Evolutionary conservation across 139 green algal genomes (phyloP), one percentile per base, ranked within the genome.

Genomic region (Micractinium sp.): DNA sequence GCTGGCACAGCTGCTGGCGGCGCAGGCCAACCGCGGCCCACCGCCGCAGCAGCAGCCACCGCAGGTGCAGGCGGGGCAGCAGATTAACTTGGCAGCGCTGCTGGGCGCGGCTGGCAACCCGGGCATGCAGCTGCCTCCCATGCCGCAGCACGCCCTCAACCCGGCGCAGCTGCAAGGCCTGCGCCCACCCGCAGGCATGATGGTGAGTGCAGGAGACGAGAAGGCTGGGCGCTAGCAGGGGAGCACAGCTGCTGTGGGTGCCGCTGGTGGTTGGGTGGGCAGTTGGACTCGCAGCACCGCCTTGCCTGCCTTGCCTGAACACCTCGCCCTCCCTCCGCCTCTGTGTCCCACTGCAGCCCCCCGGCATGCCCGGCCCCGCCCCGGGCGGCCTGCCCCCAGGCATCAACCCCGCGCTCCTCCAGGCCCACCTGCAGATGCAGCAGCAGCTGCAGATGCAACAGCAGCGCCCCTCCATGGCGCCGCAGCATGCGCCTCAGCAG

Each of bases 31-130:
- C 82, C 71, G 85, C 14, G 67, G 67, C 7, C 38, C 39, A n/a
- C 71, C 85, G 7, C 85, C 41, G 47, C 85, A 33, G 31, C 36
- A 80, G 83, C 83, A 80, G 29, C 67, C 33, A 29, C 60, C 36
- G 23, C 67, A 74, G 41, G 83, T 80, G 83, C 83, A 87, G 38
- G 66, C 83, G 1, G 83, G 83, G 33, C 85, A 88, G 85, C 85
- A 88, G 85, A 73, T 88, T 41, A 82, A 88, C 71, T 39, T 88
- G 71, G 85, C 85, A 0, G 85, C 85, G 4, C 85, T 88, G 41
- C 85, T 88, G 85, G 71, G 71, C n/a, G 71, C 66, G 29, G 66
- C 66, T 1, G 38, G 69, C 31, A 47, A 81, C 33, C 69, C 39
- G 14, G 41, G 71, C 71, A 71, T 81, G 85, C 85, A 81, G 41